Conservation (phyloP, 148 eudicot genomes). For the Talinum fruticosum region DNA sequence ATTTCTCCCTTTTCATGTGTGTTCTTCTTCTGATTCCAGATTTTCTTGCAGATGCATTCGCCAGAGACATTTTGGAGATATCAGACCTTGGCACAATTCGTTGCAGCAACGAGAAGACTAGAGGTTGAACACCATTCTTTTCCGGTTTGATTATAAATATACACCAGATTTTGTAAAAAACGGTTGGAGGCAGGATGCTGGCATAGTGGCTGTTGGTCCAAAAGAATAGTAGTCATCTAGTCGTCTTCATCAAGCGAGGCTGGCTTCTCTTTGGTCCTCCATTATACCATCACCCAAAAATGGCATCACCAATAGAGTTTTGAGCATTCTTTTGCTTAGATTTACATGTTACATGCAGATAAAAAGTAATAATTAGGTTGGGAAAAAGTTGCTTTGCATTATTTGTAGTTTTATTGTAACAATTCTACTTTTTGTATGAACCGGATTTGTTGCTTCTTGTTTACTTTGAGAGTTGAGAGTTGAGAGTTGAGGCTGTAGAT, state of each 20-base stretch:
- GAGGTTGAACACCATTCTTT: slow-evolving; percentile 6
- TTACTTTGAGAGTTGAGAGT: slow-evolving; percentile 3
- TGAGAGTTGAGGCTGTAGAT: slow-evolving; percentile 21
- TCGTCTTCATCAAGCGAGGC: slow-evolving; percentile 16
- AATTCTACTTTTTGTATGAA: slow-evolving; percentile 3
- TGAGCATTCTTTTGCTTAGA: slow-evolving; percentile 25
- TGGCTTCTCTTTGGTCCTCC: slow-evolving; percentile 18
- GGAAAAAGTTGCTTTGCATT: background rate
- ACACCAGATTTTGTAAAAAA: slow-evolving; percentile 24
- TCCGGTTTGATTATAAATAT: slow-evolving; percentile 23
- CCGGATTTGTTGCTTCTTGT: slow-evolving; percentile 13
- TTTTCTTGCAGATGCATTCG: slow-evolving; percentile 8
- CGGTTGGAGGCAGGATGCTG: background rate
- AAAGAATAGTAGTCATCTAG: slow-evolving; percentile 13
- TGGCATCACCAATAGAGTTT: slow-evolving; percentile 15
- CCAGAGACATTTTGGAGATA: background rate
- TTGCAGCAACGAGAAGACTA: slow-evolving; percentile 24
- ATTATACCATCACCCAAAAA: slow-evolving; percentile 5
- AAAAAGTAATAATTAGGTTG: background rate
- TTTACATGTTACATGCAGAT: slow-evolving; percentile 23
- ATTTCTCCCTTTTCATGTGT: background rate
- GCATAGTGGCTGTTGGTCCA: background rate
- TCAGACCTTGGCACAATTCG: slow-evolving; percentile 1
- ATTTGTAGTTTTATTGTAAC: slow-evolving; percentile 12
- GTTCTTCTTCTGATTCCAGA: background rate